Evolutionary conservation across 2,329 filamentous ascomycete genomes (phyloP).

Genomic region (Clarireedia monteithiana): DNA sequence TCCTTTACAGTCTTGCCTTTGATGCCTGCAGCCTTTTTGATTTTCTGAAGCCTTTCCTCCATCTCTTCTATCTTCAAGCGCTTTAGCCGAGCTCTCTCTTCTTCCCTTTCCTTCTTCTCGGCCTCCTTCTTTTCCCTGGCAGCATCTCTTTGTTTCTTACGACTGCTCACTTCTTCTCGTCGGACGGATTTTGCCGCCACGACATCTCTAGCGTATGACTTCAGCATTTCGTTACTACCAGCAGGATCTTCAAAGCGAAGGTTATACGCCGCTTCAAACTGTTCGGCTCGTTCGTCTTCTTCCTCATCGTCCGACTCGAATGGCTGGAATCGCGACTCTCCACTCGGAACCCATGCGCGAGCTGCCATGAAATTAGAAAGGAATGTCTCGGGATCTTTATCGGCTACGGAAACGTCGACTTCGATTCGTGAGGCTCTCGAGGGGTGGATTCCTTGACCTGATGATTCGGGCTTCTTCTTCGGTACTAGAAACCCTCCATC

Average conservation of each 20-base stretch:
- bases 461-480: constrained; percentile 42
- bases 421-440: constrained; percentile 44
- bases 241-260: constrained; percentile 88
- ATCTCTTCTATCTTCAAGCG: constrained; percentile 89
- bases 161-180: constrained; percentile 68
- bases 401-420: constrained; percentile 64
- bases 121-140: constrained; percentile 72
- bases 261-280: constrained; percentile 91
- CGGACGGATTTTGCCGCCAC: constrained; percentile 77
- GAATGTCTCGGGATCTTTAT: constrained; percentile 85
- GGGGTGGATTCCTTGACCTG: constrained; percentile 46
- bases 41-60: constrained; percentile 76
- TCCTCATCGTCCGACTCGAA: constrained; percentile 85
- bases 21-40: constrained; percentile 82
- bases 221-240: constrained; percentile 79
- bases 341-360: constrained; percentile 75
- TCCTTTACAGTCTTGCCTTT: constrained; percentile 59
- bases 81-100: constrained; percentile 75
- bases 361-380: constrained; percentile 94
- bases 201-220: constrained; percentile 82
- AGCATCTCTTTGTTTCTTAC: constrained; percentile 71
- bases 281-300: constrained; percentile 66
- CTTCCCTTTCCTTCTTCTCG: constrained; percentile 66
- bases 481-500: constrained; percentile 63
- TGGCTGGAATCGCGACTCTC: constrained; percentile 61